Percentiles rank a stretch among this genome's conserved stretches.
Evolutionary conservation across 331 rosid genomes (phyloP).

Genomic region (Dryas integrifolia): DNA sequence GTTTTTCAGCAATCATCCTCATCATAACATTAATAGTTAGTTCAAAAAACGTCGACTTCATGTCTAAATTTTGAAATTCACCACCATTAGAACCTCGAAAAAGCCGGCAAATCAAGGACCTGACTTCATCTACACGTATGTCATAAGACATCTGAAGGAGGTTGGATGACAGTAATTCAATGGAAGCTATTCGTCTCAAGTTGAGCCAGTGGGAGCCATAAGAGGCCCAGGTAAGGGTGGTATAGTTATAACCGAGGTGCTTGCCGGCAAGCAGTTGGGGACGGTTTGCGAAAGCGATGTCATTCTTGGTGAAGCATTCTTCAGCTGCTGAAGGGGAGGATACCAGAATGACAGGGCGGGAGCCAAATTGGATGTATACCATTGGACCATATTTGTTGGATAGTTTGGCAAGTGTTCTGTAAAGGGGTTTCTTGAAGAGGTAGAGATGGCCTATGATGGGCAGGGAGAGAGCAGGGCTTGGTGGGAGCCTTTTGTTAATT

Average conservation of each 20-base stretch:
- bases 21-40: conserved; percentile 29
- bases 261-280: conserved; percentile 27
- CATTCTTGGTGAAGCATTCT: conserved; percentile 34
- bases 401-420: conserved; percentile 18
- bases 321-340: conserved; percentile 24
- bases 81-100: background rate
- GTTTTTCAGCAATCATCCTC: conserved; percentile 35
- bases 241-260: conserved; percentile 19
- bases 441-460: conserved; percentile 34
- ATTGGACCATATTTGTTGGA: conserved; percentile 22
- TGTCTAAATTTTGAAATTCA: conserved; percentile 15
- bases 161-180: conserved; percentile 15
- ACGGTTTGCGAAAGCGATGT: conserved; percentile 30
- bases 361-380: conserved; percentile 24
- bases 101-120: conserved; percentile 11
- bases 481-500: conserved; percentile 10
- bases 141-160: conserved; percentile 13
- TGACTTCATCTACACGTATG: conserved; percentile 24
- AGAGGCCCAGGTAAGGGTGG: conserved; percentile 15
- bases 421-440: conserved; percentile 25
- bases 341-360: conserved; percentile 18
- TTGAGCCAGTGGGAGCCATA: conserved; percentile 38
- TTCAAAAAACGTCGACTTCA: conserved; percentile 20
- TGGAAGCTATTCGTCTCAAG: conserved; percentile 20
- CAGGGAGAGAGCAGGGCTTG: conserved; percentile 16